Percentiles rank a stretch among this genome's conserved stretches.
Evolutionary conservation across 2,329 filamentous ascomycete species (phyloP).

Genomic region (Penicillium brevicompactum): DNA sequence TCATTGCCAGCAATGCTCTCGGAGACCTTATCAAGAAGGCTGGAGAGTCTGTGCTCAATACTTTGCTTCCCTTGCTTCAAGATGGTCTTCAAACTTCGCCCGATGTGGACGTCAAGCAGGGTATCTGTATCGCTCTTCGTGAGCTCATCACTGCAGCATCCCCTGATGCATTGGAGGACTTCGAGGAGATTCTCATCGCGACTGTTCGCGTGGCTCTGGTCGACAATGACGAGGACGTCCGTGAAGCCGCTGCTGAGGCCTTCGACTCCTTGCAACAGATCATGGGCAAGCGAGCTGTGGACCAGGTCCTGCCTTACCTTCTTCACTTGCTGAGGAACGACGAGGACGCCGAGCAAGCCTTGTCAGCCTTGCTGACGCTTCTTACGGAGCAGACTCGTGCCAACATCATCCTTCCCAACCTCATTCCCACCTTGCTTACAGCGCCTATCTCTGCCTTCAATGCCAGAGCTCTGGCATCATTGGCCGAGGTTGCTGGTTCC

Average conservation of each 20-base stretch:
- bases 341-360: conserved; percentile 84
- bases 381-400: conserved; percentile 91
- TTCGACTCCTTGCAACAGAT: conserved; percentile 95
- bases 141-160: conserved; percentile 91
- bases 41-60: conserved; percentile 88
- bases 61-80: conserved; percentile 85
- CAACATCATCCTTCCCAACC: conserved; percentile 94
- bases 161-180: conserved; percentile 84
- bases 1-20: conserved; percentile 95
- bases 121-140: conserved; percentile 93
- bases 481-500: conserved; percentile 86
- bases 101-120: conserved; percentile 91
- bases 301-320: conserved; percentile 91
- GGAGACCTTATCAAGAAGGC: conserved; percentile 97
- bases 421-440: conserved; percentile 88
- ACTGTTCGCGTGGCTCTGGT: conserved; percentile 91
- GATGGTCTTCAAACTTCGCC: conserved; percentile 85
- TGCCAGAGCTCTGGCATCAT: conserved; percentile 85
- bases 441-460: conserved; percentile 94
- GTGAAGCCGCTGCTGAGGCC: conserved; percentile 93
- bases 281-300: conserved; percentile 89
- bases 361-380: conserved; percentile 88
- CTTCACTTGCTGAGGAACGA: conserved; percentile 86
- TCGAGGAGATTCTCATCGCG: conserved; percentile 92
- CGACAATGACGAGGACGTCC: conserved; percentile 83